Evolutionary conservation across 805 yeast genomes (phyloP).

Genomic region (Maudiozyma pseudohumilis): DNA sequence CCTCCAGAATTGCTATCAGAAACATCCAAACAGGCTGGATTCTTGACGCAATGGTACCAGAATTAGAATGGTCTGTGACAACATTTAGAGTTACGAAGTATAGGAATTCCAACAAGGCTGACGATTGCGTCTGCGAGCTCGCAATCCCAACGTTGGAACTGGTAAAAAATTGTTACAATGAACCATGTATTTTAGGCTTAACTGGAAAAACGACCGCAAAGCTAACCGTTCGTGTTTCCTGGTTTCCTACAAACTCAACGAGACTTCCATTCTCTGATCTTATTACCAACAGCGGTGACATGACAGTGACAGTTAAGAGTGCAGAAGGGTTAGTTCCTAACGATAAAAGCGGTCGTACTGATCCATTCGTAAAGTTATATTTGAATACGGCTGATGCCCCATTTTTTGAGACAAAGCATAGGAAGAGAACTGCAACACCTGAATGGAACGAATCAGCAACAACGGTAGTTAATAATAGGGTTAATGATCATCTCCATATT

Average conservation of each 20-base stretch:
- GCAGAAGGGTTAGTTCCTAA: constrained; percentile 65
- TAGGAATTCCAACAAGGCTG: constrained; percentile 40
- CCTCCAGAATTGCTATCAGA: constrained; percentile 35
- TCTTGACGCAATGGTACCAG: constrained; percentile 61
- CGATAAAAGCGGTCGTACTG: constrained; percentile 80
- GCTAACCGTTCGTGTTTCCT: constrained; percentile 49
- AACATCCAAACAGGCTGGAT: constrained; percentile 33
- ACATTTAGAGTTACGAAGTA: constrained; percentile 50
- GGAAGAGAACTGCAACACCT: constrained; percentile 78
- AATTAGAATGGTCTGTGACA: constrained; percentile 59
- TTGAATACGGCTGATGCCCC: constrained; percentile 46
- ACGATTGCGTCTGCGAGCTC: constrained; percentile 46
- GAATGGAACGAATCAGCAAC: constrained; percentile 63
- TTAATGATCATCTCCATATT: constrained; percentile 44
- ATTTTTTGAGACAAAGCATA: constrained; percentile 62
- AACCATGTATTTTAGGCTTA: constrained; percentile 45
- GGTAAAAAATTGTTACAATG: constrained; percentile 46
- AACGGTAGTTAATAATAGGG: constrained; percentile 48
- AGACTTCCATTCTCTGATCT: constrained; percentile 61
- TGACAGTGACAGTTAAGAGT: constrained; percentile 45
- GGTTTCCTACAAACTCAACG: constrained; percentile 57
- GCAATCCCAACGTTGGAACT: constrained; percentile 54
- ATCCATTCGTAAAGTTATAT: constrained; percentile 66
- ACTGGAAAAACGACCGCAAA: constrained; percentile 41
- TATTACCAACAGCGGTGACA: constrained; percentile 58